Conservation (phyloP, 2,329 filamentous ascomycete species). For the Aspergillus clavatus region DNA sequence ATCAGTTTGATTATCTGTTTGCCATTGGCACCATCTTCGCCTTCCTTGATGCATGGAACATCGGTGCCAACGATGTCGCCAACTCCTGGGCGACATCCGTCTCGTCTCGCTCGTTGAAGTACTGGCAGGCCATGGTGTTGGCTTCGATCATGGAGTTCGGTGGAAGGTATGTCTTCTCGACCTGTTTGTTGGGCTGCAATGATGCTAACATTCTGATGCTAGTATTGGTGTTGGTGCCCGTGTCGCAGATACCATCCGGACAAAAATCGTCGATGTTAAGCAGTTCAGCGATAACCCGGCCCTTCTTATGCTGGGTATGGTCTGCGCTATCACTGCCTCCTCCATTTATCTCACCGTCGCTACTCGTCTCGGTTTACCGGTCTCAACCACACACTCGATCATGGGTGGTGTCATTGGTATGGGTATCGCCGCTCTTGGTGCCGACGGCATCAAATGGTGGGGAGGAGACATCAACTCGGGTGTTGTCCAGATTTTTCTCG, state of each 20-base stretch:
- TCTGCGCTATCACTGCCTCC: conserved; percentile 12
- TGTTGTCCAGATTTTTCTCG: conserved; percentile 18
- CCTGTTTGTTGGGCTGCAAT: no score
- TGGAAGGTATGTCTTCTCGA: conserved; percentile 8
- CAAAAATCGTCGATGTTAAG: conserved; percentile 13
- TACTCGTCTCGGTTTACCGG: conserved; percentile 14
- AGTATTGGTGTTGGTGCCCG: conserved; percentile 16
- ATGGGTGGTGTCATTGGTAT: conserved; percentile 18
- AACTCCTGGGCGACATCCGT: conserved; percentile 19
- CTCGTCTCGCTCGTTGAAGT: conserved; percentile 16
- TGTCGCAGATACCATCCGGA: conserved; percentile 16
- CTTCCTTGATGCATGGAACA: conserved; percentile 19
- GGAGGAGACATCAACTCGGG: conserved; percentile 17
- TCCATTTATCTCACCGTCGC: conserved; percentile 15
- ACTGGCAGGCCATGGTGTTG: conserved; percentile 17
- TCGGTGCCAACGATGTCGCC: conserved; percentile 19
- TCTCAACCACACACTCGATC: conserved; percentile 18
- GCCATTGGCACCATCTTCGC: conserved; percentile 19
- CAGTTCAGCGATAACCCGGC: conserved; percentile 7
- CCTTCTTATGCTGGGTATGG: conserved; percentile 18
- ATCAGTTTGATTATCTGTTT: conserved; percentile 17
- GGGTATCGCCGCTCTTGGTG: conserved; percentile 13
- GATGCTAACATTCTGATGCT: background rate
- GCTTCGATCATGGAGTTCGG: conserved; percentile 15
- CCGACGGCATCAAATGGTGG: conserved; percentile 14